Percentiles rank a stretch among this genome's conserved stretches.
Conservation (phyloP, 192 early-diverging fungal genomes). For the Dissophora globulifera region DNA sequence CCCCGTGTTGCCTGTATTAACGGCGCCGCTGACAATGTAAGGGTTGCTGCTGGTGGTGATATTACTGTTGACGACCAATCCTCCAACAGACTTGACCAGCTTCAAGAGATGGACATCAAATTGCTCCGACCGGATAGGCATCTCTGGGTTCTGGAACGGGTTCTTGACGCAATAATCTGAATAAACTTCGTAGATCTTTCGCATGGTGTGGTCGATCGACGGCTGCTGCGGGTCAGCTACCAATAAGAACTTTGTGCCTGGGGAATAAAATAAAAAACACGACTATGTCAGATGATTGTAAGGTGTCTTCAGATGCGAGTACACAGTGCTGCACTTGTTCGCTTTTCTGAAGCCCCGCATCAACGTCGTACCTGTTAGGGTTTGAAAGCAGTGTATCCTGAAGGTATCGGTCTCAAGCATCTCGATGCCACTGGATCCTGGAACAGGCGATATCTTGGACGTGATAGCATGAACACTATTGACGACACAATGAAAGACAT, state of each 20-base stretch:
- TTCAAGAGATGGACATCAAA: slow-evolving; percentile 87
- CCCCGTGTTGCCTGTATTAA: neutral
- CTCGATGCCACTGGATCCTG: slow-evolving; percentile 85
- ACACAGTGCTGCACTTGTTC: neutral
- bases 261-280: neutral
- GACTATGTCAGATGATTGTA: too few relatives aligned
- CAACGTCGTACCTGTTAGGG: slow-evolving; percentile 81
- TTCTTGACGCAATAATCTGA: slow-evolving; percentile 99
- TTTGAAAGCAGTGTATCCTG: slow-evolving; percentile 93
- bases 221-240: slow-evolving; percentile 83
- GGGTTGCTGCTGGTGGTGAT: slow-evolving; percentile 15
- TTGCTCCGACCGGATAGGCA: slow-evolving; percentile 96
- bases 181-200: slow-evolving; percentile 86
- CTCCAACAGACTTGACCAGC: slow-evolving; percentile 65
- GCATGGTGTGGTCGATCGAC: slow-evolving; percentile 72
- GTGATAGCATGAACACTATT: slow-evolving; percentile 94
- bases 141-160: slow-evolving; percentile 98
- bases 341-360: neutral
- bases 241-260: slow-evolving; percentile 96
- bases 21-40: slow-evolving; percentile 1
- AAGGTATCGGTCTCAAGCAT: slow-evolving; percentile 92
- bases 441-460: slow-evolving; percentile 89
- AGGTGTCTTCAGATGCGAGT: too few relatives aligned
- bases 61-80: slow-evolving; percentile 15
- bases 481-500: too few relatives aligned